phyloP scores from a whole-genome alignment of 805 yeast species.

The Candida nonsorbophila region DNA sequence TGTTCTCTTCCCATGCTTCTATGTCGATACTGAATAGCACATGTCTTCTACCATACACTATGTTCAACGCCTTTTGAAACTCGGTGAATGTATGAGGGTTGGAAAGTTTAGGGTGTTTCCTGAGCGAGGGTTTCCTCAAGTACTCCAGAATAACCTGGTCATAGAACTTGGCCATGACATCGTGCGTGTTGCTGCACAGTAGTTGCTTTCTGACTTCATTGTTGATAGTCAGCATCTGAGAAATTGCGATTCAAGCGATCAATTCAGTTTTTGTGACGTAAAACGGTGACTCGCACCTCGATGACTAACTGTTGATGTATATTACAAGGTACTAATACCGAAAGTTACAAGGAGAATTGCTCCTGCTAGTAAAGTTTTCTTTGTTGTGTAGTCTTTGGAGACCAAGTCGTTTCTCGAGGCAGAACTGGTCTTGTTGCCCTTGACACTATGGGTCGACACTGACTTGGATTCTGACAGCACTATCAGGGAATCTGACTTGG shows the following conservation, averaged over 20 bases:
- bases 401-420: constrained; percentile 10
- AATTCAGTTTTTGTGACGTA: no score
- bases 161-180: neutral
- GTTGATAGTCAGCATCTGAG: no score
- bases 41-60: constrained; percentile 14
- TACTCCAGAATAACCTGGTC: constrained; percentile 3
- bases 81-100: constrained; percentile 1
- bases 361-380: constrained; percentile 13
- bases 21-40: constrained; percentile 47
- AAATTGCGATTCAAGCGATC: no score
- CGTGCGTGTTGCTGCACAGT: no score
- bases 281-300: no score
- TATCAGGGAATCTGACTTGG: constrained; percentile 3
- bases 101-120: constrained; percentile 5
- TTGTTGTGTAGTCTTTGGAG: constrained; percentile 11
- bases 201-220: no score
- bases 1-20: constrained; percentile 50
- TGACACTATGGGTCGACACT: constrained; percentile 8
- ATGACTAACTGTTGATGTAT: no score
- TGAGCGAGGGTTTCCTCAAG: constrained; percentile 3
- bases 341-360: no score
- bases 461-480: constrained; percentile 7
- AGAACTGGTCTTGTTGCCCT: constrained; percentile 12
- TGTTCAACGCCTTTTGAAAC: constrained; percentile 8
- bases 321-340: no score